A percentile compares a stretch with the other conserved stretches of the same genome.
These are phyloP conservation scores for Bremia lactucae DNA, from an alignment of 352 stramenopile species.

Conservation along the genomic window DNA sequence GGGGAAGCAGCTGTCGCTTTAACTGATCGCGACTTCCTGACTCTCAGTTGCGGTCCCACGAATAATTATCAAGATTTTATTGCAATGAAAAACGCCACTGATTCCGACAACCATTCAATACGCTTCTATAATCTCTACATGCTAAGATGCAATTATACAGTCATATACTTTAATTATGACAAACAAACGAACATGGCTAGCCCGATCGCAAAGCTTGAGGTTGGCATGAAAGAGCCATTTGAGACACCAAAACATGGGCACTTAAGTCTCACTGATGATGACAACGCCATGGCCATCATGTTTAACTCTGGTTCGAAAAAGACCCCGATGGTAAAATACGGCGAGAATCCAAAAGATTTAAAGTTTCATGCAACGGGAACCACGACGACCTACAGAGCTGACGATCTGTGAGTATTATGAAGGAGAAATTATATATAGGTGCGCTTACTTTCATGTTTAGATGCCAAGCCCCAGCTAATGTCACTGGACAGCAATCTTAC, in stretches of 20 bases:
- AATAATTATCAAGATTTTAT: slow-evolving; percentile 38
- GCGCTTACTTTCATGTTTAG: slow-evolving; percentile 9
- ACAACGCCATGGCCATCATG: slow-evolving; percentile 50
- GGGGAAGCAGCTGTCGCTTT: background rate
- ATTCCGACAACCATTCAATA: slow-evolving; percentile 28
- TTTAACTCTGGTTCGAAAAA: slow-evolving; percentile 56
- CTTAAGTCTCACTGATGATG: slow-evolving; percentile 41
- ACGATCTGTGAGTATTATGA: slow-evolving; percentile 36
- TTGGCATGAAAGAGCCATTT: slow-evolving; percentile 39
- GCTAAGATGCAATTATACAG: slow-evolving; percentile 61
- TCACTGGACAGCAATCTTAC: slow-evolving; percentile 28
- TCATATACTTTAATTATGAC: slow-evolving; percentile 42
- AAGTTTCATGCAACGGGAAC: slow-evolving; percentile 18
- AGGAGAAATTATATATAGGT: background rate
- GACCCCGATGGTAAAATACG: slow-evolving; percentile 35
- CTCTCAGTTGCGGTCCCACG: slow-evolving; percentile 49
- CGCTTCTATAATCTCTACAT: slow-evolving; percentile 57
- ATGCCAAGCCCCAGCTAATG: slow-evolving; percentile 46
- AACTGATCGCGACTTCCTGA: slow-evolving; percentile 42
- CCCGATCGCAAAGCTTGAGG: slow-evolving; percentile 23
- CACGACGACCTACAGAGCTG: slow-evolving; percentile 40
- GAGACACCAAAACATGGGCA: slow-evolving; percentile 64
- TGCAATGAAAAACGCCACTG: slow-evolving; percentile 18
- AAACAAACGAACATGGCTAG: slow-evolving; percentile 8
- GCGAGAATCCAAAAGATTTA: slow-evolving; percentile 18